These are phyloP conservation scores for Trypanosoma vivax DNA, from an alignment of 208 protist genomes.

Conservation along the genomic window DNA sequence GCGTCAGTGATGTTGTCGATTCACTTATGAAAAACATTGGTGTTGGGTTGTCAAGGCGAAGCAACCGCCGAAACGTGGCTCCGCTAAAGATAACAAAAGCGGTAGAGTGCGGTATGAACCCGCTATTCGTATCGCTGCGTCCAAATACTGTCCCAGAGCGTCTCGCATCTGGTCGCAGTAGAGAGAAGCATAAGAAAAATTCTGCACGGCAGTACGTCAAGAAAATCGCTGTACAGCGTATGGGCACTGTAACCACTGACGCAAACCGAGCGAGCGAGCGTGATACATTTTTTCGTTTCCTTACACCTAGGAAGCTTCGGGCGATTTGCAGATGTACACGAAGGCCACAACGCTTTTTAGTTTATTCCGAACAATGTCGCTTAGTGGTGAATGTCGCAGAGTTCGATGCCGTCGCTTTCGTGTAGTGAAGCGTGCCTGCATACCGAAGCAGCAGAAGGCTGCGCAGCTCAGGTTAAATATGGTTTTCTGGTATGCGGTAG, in stretches of 20 bases:
- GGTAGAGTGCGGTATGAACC: slow-evolving; percentile 5
- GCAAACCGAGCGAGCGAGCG: too few relatives aligned
- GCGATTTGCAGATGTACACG: background rate
- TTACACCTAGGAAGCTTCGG: slow-evolving; percentile 1
- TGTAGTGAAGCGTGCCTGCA: background rate
- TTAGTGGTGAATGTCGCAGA: slow-evolving; percentile 5
- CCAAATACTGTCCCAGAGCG: too few relatives aligned
- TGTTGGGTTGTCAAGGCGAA: background rate
- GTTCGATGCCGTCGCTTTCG: slow-evolving; percentile 5
- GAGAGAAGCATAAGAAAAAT: background rate
- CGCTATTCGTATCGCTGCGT: slow-evolving; percentile 9
- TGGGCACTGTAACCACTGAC: too few relatives aligned
- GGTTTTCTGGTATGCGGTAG: slow-evolving; percentile 10
- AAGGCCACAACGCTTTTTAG: slow-evolving; percentile 2
- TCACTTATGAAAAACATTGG: slow-evolving; percentile 3
- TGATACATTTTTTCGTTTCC: too few relatives aligned
- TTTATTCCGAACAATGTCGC: slow-evolving; percentile 1
- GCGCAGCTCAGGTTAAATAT: background rate
- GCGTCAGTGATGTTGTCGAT: slow-evolving; percentile 9
- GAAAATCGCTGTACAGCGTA: too few relatives aligned
- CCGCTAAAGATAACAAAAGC: slow-evolving; percentile 4
- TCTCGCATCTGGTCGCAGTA: too few relatives aligned
- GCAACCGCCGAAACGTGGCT: slow-evolving; percentile 1
- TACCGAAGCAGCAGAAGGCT: too few relatives aligned
- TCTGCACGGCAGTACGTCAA: too few relatives aligned